A percentile compares a stretch with the other conserved stretches of the same genome.
These are phyloP conservation scores for Termitomyces sp. DNA, from an alignment of 768 basidiomycete genomes.

Conservation along the genomic window DNA sequence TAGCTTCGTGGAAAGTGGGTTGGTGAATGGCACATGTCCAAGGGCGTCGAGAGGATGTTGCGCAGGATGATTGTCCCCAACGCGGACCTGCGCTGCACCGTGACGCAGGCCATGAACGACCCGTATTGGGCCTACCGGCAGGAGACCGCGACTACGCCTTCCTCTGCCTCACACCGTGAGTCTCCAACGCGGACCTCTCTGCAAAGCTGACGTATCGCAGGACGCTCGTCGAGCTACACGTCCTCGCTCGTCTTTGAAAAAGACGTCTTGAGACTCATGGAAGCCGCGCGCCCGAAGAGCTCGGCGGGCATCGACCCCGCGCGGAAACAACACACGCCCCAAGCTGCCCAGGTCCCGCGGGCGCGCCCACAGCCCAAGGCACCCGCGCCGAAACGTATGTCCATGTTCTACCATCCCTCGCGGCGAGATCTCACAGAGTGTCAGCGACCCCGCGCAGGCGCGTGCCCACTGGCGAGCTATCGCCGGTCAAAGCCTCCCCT, in stretches of 20 bases:
- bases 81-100: conserved; percentile 74
- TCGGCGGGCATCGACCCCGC: conserved; percentile 25
- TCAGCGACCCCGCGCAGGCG: conserved; percentile 34
- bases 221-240: conserved; percentile 42
- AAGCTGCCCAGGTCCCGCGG: conserved; percentile 16
- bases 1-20: conserved; percentile 84
- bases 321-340: conserved; percentile 6
- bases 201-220: conserved; percentile 19
- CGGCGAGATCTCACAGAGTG: neutral
- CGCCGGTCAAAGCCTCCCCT: conserved; percentile 53
- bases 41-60: conserved; percentile 58
- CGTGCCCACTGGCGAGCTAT: conserved; percentile 31
- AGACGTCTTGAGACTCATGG: conserved; percentile 35
- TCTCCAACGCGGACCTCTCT: neutral
- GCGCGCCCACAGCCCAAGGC: conserved; percentile 44
- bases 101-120: conserved; percentile 59
- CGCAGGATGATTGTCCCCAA: conserved; percentile 79
- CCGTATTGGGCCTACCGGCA: conserved; percentile 51
- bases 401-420: conserved; percentile 11
- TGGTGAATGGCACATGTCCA: conserved; percentile 70
- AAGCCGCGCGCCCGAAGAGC: conserved; percentile 23
- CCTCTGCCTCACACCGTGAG: conserved; percentile 37
- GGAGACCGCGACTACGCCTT: conserved; percentile 3
- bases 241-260: conserved; percentile 47
- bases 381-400: conserved; percentile 30